Conservation (phyloP, 176 grass and related monocot species). For the Alloteropsis semialata region DNA sequence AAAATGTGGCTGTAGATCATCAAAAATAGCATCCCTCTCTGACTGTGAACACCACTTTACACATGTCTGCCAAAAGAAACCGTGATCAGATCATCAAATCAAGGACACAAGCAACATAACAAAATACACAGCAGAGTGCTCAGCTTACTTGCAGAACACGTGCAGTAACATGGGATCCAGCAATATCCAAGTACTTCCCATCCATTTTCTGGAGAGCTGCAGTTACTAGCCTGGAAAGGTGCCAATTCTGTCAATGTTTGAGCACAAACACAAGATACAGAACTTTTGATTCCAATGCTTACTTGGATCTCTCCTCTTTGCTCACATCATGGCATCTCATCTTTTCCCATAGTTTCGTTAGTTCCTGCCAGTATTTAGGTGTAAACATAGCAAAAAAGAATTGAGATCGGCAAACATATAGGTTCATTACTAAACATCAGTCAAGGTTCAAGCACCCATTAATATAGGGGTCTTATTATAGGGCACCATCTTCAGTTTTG, state of each 20-base stretch:
- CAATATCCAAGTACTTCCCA: constrained; percentile 81
- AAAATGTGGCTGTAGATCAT: constrained; percentile 63
- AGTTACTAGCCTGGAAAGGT: constrained; percentile 65
- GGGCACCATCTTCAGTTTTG: not conserved
- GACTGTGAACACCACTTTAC: constrained; percentile 81
- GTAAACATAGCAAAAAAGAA: not conserved
- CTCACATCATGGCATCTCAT: constrained; percentile 66
- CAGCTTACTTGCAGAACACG: constrained; percentile 88
- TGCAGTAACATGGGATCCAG: constrained; percentile 71
- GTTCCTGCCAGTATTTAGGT: constrained; percentile 53
- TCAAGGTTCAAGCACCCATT: not conserved
- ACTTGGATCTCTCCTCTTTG: constrained; percentile 82
- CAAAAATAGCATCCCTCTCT: constrained; percentile 79
- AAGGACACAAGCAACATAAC: not conserved
- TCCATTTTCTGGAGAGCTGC: constrained; percentile 74
- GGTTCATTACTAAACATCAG: not conserved
- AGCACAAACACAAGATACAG: not conserved
- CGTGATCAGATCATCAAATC: not conserved
- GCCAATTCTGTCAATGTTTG: not conserved
- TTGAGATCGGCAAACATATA: not conserved
- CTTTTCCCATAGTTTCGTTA: constrained; percentile 88
- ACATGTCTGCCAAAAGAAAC: constrained; percentile 58
- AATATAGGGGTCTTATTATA: not conserved
- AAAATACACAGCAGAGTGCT: not conserved
- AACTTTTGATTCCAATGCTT: not conserved